A percentile compares a stretch with the other conserved stretches of the same genome.
These are phyloP conservation scores for Claviceps monticola DNA, from an alignment of 2,329 filamentous ascomycete genomes.

Conservation along the genomic window DNA sequence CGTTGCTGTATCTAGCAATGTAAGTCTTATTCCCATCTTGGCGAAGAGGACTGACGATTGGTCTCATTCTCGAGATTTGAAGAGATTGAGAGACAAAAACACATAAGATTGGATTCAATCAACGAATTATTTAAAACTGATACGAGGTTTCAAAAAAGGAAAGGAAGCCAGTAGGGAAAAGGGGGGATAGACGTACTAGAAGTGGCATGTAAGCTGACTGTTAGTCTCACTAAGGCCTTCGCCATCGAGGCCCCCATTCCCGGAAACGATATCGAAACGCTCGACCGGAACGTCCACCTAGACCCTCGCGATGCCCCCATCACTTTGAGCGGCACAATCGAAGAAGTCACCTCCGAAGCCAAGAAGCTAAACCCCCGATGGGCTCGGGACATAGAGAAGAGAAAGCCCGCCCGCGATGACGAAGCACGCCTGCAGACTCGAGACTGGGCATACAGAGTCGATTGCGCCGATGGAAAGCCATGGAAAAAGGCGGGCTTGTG, in stretches of 20 bases:
- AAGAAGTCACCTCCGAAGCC: not conserved
- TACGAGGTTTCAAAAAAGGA: too few species aligned
- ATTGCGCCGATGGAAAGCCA: not conserved
- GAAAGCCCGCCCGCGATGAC: not conserved
- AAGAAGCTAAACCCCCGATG: not conserved
- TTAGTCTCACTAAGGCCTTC: not conserved
- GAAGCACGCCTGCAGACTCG: not conserved
- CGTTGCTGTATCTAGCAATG: not conserved
- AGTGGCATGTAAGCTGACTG: not conserved
- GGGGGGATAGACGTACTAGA: not conserved
- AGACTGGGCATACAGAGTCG: not conserved
- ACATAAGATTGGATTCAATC: too few species aligned
- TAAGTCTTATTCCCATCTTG: not conserved
- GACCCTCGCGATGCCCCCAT: not conserved
- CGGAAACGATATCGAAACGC: not conserved
- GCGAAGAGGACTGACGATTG: not conserved
- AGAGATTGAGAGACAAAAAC: too few species aligned
- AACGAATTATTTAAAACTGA: too few species aligned
- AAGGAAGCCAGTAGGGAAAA: too few species aligned
- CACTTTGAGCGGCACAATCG: not conserved
- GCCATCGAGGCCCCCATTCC: not conserved
- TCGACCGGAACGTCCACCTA: not conserved
- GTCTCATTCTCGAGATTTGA: too few species aligned
- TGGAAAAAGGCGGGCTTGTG: not conserved
- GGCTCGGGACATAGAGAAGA: not conserved